These are phyloP conservation scores for Tuctoria greenei DNA, from an alignment of 176 grass and related monocot genomes.

Conservation along the genomic window DNA sequence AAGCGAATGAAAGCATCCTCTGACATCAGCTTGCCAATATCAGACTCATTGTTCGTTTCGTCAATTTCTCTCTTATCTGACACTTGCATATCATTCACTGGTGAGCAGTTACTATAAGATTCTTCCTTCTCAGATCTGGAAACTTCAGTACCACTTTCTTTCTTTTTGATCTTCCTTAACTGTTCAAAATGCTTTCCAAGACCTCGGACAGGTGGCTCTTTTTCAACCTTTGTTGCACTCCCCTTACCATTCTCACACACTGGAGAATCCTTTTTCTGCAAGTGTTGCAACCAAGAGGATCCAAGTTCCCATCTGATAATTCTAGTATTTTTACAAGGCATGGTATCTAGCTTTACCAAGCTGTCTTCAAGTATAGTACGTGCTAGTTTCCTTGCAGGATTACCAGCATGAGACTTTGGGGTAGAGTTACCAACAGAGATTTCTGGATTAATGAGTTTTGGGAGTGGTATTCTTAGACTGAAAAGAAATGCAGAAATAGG, in stretches of 20 bases:
- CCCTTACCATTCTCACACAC: conserved; percentile 39
- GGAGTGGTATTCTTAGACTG: conserved; percentile 82
- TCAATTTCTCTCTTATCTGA: conserved; percentile 30
- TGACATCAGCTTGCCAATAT: conserved; percentile 60
- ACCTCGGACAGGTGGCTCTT: conserved; percentile 75
- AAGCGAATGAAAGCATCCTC: conserved; percentile 67
- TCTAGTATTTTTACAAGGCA: conserved; percentile 40
- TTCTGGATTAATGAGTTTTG: conserved; percentile 42
- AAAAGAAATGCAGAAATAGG: conserved; percentile 12
- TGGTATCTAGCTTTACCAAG: conserved; percentile 61
- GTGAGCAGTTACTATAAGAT: conserved; percentile 30
- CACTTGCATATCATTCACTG: conserved; percentile 36
- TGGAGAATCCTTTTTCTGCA: conserved; percentile 80
- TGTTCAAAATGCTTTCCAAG: conserved; percentile 90
- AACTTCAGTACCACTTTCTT: conserved; percentile 34
- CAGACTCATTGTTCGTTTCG: conserved; percentile 34
- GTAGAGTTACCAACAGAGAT: conserved; percentile 33
- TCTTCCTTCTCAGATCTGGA: conserved; percentile 62
- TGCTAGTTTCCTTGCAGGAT: conserved; percentile 57
- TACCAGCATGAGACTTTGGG: conserved; percentile 35
- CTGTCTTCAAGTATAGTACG: conserved; percentile 61
- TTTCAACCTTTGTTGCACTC: conserved; percentile 37
- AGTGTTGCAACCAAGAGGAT: conserved; percentile 75
- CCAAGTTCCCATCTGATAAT: conserved; percentile 94
- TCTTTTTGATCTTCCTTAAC: conserved; percentile 88